These are phyloP conservation scores for Closterium sp. DNA, from an alignment of 139 green algal species.

Conservation along the genomic window DNA sequence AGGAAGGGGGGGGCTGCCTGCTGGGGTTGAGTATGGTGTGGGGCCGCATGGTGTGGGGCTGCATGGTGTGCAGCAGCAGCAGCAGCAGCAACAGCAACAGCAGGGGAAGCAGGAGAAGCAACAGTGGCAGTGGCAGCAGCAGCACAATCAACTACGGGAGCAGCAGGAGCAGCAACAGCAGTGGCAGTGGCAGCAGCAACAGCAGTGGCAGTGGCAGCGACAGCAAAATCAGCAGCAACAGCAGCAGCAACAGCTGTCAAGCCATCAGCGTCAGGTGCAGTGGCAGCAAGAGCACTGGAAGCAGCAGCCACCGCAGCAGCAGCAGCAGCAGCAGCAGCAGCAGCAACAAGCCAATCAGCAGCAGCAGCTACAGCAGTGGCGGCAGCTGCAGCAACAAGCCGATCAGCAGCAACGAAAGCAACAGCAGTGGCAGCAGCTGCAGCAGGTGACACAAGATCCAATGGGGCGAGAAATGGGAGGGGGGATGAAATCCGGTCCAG, in stretches of 20 bases:
- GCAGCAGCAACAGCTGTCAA: background rate
- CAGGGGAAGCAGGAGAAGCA: background rate
- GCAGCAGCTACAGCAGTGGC: too few relatives aligned
- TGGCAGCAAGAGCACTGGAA: background rate
- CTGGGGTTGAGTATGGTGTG: too few relatives aligned
- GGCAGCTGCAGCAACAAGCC: too few relatives aligned
- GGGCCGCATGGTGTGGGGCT: background rate
- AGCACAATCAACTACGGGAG: background rate
- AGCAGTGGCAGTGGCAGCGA: background rate
- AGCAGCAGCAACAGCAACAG: background rate
- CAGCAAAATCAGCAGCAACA: background rate
- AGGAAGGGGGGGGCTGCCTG: too few relatives aligned
- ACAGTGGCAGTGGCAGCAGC: background rate
- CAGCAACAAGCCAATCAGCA: background rate
- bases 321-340: background rate
- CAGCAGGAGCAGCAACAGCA: background rate
- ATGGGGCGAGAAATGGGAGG: too few relatives aligned
- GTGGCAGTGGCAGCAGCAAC: background rate
- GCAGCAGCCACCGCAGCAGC: background rate
- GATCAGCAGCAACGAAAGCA: background rate
- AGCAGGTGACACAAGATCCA: too few relatives aligned
- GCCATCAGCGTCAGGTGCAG: background rate
- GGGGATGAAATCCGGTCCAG: background rate
- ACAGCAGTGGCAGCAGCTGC: too few relatives aligned
- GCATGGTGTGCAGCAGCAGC: background rate